A percentile compares a stretch with the other conserved stretches of the same genome.
phyloP scores from a whole-genome alignment of 2,329 filamentous ascomycete genomes.

The Metarhizium robertsii region DNA sequence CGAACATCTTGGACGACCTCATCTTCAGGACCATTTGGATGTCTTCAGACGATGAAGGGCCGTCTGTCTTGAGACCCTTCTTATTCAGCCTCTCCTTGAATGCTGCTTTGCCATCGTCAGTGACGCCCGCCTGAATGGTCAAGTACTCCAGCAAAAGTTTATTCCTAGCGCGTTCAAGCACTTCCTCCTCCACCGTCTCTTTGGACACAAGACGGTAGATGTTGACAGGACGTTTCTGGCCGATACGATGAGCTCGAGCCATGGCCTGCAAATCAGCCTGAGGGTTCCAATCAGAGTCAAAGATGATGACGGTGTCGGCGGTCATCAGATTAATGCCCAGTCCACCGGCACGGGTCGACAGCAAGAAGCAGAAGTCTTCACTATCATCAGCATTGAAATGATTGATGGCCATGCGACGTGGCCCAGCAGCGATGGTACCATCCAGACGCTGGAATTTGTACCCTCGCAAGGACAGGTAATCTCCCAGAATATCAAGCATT shows the following conservation, averaged over 20 bases:
- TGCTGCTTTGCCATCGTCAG: constrained; percentile 84
- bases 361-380: constrained; percentile 89
- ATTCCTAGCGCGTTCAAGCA: constrained; percentile 90
- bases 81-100: constrained; percentile 67
- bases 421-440: constrained; percentile 82
- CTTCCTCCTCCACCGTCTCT: constrained; percentile 96
- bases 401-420: constrained; percentile 88
- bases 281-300: constrained; percentile 98
- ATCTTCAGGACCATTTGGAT: constrained; percentile 96
- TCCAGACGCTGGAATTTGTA: constrained; percentile 93
- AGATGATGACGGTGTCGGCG: constrained; percentile 93
- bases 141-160: constrained; percentile 96
- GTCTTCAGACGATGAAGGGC: constrained; percentile 85
- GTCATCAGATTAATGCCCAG: constrained; percentile 99
- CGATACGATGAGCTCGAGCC: constrained; percentile 95
- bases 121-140: constrained; percentile 93
- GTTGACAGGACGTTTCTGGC: constrained; percentile 90
- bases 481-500: constrained; percentile 92
- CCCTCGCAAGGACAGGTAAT: constrained; percentile 87
- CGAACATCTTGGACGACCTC: constrained; percentile 98
- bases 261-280: constrained; percentile 97
- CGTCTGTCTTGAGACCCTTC: constrained; percentile 62
- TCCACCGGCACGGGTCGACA: constrained; percentile 91
- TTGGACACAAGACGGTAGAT: constrained; percentile 96
- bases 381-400: constrained; percentile 97